phyloP scores from a whole-genome alignment of 331 rosid species.

The Cucumis variabilis region DNA sequence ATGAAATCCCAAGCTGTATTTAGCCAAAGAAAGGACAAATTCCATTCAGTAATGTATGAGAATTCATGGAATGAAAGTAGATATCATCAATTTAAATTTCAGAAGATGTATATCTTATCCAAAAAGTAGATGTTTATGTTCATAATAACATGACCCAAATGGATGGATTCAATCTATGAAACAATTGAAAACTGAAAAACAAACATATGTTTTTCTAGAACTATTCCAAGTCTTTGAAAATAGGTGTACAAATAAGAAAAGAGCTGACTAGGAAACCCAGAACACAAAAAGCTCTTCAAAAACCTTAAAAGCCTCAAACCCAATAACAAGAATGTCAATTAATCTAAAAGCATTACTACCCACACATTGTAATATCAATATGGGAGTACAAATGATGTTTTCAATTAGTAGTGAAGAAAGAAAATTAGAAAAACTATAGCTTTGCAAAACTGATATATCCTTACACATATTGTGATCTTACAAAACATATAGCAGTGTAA shows the following conservation, averaged over 20 bases:
- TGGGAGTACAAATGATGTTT: no score
- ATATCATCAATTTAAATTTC: background rate
- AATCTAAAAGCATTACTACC: background rate
- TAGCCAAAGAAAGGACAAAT: background rate
- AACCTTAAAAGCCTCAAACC: background rate
- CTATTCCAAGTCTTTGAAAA: background rate
- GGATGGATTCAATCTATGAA: background rate
- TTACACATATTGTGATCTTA: no score
- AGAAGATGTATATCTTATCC: background rate
- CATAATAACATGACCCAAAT: background rate
- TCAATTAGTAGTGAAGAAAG: no score
- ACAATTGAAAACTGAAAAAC: background rate
- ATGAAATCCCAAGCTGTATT: background rate
- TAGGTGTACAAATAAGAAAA: conserved; percentile 1
- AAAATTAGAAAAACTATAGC: no score
- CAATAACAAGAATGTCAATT: no score
- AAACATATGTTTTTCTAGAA: background rate
- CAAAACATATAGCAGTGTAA: no score
- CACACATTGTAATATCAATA: background rate
- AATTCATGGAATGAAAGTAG: background rate
- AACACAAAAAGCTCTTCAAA: background rate
- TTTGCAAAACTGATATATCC: no score
- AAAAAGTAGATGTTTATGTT: background rate
- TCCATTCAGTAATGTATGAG: conserved; percentile 1
- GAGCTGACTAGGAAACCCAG: background rate